Base-by-base conservation (phyloP, 495 filamentous ascomycete species). In the Penicillium lividum region DNA sequence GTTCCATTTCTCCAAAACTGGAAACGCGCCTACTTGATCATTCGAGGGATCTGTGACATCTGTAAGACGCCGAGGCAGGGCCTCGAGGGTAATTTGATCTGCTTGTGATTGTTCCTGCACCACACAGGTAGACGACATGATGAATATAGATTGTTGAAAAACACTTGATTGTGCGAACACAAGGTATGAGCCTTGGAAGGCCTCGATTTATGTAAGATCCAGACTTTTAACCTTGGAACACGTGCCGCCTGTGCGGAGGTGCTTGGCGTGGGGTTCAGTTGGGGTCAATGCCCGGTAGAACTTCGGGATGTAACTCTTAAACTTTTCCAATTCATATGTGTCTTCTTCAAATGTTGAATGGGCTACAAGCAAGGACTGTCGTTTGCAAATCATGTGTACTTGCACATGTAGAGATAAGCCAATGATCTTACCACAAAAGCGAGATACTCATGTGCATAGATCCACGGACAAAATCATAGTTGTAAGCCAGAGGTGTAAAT, bases 1-100 rank as follows among this genome's bases (percentile, higher is more conserved):
- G 63, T 96, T 94, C 92, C 92, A 95, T 70, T 62, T 68, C 30
- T 70, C 67, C 15, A 66, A n/a, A 4, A 46, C 51, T 7, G 56
- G 44, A 58, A 68, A 66, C 9, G 18, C 36, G 30, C 64, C 57
- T 2, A 44, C 10, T 2, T 57, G 44, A 13, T 57, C 36, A 16
- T 31, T 36, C 5, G 51, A 31, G 1, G 27, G 18, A n/a, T 51
- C 47, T 30, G 15, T 22, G 2, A 22, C 22, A 22, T 22, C 22
- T 7, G 29, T 25, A 27, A 36, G 44, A 1, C 25, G 29, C n/a
- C 28, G 53, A 6, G 64, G 61, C 18, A 66, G 49, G 4, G 60
- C 45, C 51, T 70, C 62, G 4, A 68, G 62, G 11, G 54, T 57
- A 22, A 68, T 63, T 43, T 60, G 54, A n/a, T 53, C 50, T 1